Evolutionary conservation across 108 stramenopile species (phyloP), one percentile per base, ranked within the genome.

Genomic region (Skeletonema grethae): DNA sequence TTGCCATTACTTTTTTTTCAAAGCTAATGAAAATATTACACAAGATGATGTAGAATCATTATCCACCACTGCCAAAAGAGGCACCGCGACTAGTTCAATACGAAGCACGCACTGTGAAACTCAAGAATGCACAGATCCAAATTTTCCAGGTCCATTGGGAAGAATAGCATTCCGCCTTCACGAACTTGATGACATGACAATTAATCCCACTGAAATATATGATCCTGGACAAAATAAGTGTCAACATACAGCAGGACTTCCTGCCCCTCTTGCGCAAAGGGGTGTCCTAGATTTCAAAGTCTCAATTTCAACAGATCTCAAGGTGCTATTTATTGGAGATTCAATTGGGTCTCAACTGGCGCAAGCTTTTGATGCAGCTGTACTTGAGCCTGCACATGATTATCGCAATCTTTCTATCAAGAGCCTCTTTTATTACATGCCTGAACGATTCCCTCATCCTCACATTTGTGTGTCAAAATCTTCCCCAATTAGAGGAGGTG

Each of bases 281-380:
- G 53, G 34, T 15, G 55, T 74, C 50, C 63, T 74, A 30, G 57
- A 65, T 57, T 74, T 65, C 12, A 46, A 63, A 32, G 53, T 57
- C 22, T 57, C 63, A n/a, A 48, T 74, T 7, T 25, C 34, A 16
- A 74, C 64, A 16, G 65, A 74, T 55, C 61, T 65, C 20, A 74
- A 66, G 28, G 41, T 74, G 8, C 18, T 74, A 0, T 74, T 74
- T 18, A 57, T 66, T 5, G 73, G 73, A 3, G 73, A 74, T 41
- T 74, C 73, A 10, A 74, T 73, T 29, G 39, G 41, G 22, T 56
- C 58, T 22, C 73, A 74, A 45, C 66, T 74, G 29, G 5, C 65
- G 22, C 65, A 74, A 60, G 61, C 36, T 10, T 74, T 74, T 25
- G 64, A 74, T 50, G 25, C 73, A 13, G 12, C 73, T 18, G 65